Conservation (phyloP, 495 filamentous ascomycete species). For the Aspergillus egyptiacus region DNA sequence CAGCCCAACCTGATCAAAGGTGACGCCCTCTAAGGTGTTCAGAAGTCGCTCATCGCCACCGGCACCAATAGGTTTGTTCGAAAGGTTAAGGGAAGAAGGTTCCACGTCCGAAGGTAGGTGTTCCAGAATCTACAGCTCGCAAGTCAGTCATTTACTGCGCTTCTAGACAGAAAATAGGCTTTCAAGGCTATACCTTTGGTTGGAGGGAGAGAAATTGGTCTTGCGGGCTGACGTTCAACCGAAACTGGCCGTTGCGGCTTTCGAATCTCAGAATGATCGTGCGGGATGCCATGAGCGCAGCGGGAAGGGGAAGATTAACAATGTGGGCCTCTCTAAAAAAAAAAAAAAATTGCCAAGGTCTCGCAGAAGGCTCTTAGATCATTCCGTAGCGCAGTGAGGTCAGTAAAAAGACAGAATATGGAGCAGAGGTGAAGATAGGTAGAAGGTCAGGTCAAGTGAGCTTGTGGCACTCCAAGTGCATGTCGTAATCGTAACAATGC, state of each 20-base stretch:
- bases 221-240: slow-evolving; percentile 42
- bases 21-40: slow-evolving; percentile 57
- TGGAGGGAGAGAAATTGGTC: slow-evolving; percentile 43
- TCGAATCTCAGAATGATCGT: slow-evolving; percentile 49
- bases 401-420: neutral
- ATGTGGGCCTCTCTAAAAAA: neutral
- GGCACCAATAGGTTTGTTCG: slow-evolving; percentile 68
- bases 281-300: slow-evolving; percentile 35
- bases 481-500: slow-evolving; percentile 2
- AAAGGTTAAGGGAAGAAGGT: slow-evolving; percentile 67
- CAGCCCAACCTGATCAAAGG: slow-evolving; percentile 65
- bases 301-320: neutral
- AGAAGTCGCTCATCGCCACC: slow-evolving; percentile 69
- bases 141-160: neutral
- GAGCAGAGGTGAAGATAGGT: neutral
- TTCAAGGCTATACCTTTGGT: slow-evolving; percentile 37
- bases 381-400: slow-evolving; percentile 2
- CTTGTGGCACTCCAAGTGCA: slow-evolving; percentile 2
- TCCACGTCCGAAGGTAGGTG: slow-evolving; percentile 65
- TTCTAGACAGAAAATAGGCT: neutral
- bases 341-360: neutral
- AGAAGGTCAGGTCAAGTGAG: slow-evolving; percentile 6
- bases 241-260: slow-evolving; percentile 52
- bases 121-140: slow-evolving; percentile 48
- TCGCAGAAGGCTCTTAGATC: neutral